These are phyloP conservation scores for Arachnopeziza araneosa DNA, from an alignment of 2,329 filamentous ascomycete genomes.

Conservation along the genomic window DNA sequence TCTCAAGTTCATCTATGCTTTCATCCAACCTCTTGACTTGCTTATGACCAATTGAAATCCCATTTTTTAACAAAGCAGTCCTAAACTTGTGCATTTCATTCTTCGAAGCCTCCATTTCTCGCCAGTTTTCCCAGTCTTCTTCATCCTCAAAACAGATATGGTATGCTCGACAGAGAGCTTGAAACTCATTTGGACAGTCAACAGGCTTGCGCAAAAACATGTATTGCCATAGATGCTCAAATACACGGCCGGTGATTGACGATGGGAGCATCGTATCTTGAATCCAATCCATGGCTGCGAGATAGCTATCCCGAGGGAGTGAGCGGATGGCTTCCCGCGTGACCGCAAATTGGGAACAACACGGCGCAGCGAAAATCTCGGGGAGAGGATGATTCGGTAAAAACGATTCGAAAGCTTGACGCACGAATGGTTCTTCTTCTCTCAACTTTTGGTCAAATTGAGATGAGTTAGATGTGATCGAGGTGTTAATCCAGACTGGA, in stretches of 20 bases:
- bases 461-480: slow-evolving; percentile 33
- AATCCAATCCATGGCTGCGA: slow-evolving; percentile 52
- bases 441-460: slow-evolving; percentile 9
- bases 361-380: slow-evolving; percentile 45
- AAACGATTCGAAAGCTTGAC: slow-evolving; percentile 4
- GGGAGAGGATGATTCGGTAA: slow-evolving; percentile 31
- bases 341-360: slow-evolving; percentile 61
- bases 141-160: slow-evolving; percentile 11
- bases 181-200: slow-evolving; percentile 14
- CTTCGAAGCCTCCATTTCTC: background rate
- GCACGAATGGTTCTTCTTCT: slow-evolving; percentile 13
- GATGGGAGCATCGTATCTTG: slow-evolving; percentile 46
- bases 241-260: slow-evolving; percentile 48
- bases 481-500: slow-evolving; percentile 45
- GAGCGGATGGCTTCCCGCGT: slow-evolving; percentile 44
- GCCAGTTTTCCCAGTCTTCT: slow-evolving; percentile 4
- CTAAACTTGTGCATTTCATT: background rate
- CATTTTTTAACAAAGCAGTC: background rate
- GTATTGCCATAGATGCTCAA: slow-evolving; percentile 58
- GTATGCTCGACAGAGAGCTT: slow-evolving; percentile 10
- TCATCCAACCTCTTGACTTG: background rate
- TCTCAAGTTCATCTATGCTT: background rate
- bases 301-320: slow-evolving; percentile 46
- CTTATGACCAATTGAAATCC: background rate
- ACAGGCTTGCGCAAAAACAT: slow-evolving; percentile 10